Conservation (phyloP, 1,284 basidiomycete genomes). For the Rhodotorula mucilaginosa region DNA sequence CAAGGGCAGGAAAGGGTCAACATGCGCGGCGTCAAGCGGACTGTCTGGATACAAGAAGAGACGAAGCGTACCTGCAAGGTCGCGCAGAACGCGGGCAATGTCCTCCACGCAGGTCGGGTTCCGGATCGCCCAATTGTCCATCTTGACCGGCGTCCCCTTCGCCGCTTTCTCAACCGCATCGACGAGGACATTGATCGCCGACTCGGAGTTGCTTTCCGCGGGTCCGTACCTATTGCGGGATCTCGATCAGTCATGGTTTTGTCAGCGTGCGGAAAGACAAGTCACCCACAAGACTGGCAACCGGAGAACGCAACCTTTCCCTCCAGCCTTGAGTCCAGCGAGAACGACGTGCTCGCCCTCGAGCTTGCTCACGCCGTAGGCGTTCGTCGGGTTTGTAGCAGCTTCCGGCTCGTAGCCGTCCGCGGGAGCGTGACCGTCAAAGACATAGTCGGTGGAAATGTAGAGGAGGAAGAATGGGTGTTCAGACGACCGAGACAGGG, state of each 20-base stretch:
- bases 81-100: constrained; percentile 50
- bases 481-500: constrained; percentile 58
- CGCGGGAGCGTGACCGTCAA: constrained; percentile 70
- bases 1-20: neutral
- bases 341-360: constrained; percentile 69
- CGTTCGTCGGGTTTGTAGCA: constrained; percentile 68
- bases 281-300: constrained; percentile 70
- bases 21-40: neutral
- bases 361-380: constrained; percentile 72
- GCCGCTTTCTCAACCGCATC: constrained; percentile 74
- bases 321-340: constrained; percentile 49
- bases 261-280: neutral
- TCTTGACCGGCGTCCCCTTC: constrained; percentile 63
- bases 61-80: constrained; percentile 62
- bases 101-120: constrained; percentile 69
- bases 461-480: constrained; percentile 30
- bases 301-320: constrained; percentile 63
- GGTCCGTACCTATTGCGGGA: constrained; percentile 68
- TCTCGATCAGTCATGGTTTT: too few species aligned
- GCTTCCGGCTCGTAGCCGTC: constrained; percentile 61
- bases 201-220: constrained; percentile 68
- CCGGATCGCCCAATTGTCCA: constrained; percentile 80
- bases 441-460: constrained; percentile 68
- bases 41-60: neutral
- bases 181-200: constrained; percentile 72